A percentile compares a stretch with the other conserved stretches of the same genome.
phyloP scores from a whole-genome alignment of 1,284 basidiomycete genomes.

The Microbotryum violaceum region DNA sequence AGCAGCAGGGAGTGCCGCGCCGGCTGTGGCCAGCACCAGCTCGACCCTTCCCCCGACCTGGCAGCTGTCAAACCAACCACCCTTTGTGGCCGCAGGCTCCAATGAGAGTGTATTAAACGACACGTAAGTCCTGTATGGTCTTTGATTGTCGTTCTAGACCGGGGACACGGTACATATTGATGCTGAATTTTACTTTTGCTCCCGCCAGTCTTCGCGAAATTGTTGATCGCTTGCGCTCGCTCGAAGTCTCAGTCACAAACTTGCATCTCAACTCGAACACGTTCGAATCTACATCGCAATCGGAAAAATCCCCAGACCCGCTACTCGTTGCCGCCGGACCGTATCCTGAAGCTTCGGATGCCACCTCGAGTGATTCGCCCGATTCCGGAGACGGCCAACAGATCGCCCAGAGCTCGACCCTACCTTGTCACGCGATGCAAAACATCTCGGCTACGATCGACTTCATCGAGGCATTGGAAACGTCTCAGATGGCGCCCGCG shows the following conservation, averaged over 20 bases:
- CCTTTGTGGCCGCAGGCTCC: not conserved
- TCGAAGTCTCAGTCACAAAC: constrained; percentile 7
- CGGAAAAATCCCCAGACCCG: not conserved
- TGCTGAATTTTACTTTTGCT: not conserved
- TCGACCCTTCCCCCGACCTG: not conserved
- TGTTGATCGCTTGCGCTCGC: constrained; percentile 5
- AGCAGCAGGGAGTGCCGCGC: not conserved
- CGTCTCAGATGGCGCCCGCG: not conserved
- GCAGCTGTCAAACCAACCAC: not conserved
- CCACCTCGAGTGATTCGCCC: not conserved
- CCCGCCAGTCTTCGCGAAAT: constrained; percentile 10
- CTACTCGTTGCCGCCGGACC: not conserved
- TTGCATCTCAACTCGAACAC: not conserved
- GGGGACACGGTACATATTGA: not conserved
- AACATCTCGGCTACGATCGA: constrained; percentile 7
- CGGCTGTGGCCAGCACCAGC: not conserved
- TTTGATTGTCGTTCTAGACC: not conserved
- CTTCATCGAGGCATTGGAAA: not conserved
- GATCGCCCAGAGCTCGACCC: too few species aligned
- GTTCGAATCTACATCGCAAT: not conserved
- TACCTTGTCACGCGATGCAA: not conserved
- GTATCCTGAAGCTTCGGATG: not conserved
- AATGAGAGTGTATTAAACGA: not conserved
- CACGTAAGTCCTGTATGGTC: not conserved
- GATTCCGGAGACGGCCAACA: not conserved